Evolutionary conservation across 257 asterid species (phyloP).

Genomic region (Fraxinus excelsior): DNA sequence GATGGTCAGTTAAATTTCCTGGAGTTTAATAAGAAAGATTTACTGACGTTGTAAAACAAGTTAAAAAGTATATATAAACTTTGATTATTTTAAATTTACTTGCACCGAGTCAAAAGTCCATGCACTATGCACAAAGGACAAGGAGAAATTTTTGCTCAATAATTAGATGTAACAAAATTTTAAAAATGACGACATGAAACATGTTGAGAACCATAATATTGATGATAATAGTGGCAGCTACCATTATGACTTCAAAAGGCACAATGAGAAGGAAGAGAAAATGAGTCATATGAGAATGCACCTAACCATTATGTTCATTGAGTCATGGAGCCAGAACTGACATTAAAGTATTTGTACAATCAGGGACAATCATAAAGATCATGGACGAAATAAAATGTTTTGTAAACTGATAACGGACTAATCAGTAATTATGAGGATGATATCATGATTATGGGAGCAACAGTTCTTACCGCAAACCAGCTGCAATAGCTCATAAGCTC

Average conservation of each 20-base stretch:
- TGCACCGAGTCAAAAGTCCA: background rate
- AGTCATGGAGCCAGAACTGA: conserved; percentile 14
- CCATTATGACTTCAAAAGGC: conserved; percentile 3
- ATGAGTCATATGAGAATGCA: conserved; percentile 11
- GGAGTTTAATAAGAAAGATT: background rate
- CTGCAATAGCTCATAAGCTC: conserved; percentile 98
- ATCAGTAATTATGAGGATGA: conserved; percentile 11
- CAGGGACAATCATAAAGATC: conserved; percentile 1
- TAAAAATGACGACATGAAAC: background rate
- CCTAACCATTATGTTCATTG: background rate
- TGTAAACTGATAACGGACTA: background rate
- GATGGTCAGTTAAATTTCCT: background rate
- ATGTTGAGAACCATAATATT: background rate
- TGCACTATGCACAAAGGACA: background rate
- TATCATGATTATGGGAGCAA: conserved; percentile 22
- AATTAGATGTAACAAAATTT: conserved; percentile 1
- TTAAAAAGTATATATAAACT: background rate
- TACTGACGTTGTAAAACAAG: conserved; percentile 10
- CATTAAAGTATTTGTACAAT: background rate
- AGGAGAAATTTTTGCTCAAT: conserved; percentile 16
- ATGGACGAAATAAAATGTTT: conserved; percentile 23
- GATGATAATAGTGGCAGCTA: conserved; percentile 2
- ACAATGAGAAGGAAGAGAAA: conserved; percentile 14
- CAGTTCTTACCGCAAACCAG: conserved; percentile 92
- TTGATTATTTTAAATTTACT: background rate